phyloP scores from a whole-genome alignment of 306 rosid species.

The Sicyos edulis region DNA sequence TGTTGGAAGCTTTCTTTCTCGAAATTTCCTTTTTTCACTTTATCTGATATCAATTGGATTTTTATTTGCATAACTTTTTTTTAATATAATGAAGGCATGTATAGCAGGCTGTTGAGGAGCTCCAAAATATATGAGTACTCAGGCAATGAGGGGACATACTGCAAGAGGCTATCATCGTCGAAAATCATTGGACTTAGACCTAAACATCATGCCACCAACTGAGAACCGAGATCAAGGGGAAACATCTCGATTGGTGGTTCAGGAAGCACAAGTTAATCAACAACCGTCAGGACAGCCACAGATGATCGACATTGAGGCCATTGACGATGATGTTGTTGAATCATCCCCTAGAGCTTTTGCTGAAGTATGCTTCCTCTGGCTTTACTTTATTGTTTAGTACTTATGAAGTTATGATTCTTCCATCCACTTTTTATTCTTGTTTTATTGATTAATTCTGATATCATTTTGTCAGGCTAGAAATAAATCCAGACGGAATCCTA shows the following conservation, averaged over 20 bases:
- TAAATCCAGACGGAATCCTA: conserved; percentile 62
- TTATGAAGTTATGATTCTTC: not conserved
- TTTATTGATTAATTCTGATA: conserved; percentile 14
- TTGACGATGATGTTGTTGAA: conserved; percentile 82
- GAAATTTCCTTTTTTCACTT: conserved; percentile 3
- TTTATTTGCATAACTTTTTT: not conserved
- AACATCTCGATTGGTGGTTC: conserved; percentile 27
- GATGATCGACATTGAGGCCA: conserved; percentile 72
- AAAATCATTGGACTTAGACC: conserved; percentile 41
- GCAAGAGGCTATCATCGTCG: conserved; percentile 35
- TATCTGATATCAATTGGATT: not conserved
- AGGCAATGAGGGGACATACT: conserved; percentile 24
- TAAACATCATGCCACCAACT: conserved; percentile 42
- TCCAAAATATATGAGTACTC: conserved; percentile 32
- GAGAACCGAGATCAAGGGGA: conserved; percentile 42
- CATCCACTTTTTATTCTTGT: conserved; percentile 1
- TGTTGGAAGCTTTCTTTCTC: not conserved
- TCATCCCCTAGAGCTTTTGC: conserved; percentile 76
- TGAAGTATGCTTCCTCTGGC: conserved; percentile 39
- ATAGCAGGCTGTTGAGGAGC: conserved; percentile 20
- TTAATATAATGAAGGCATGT: not conserved
- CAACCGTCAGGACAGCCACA: conserved; percentile 31
- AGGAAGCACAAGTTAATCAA: conserved; percentile 22
- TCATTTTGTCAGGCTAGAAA: conserved; percentile 55
- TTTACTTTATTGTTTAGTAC: conserved; percentile 8